Base-by-base conservation (phyloP, 2,329 filamentous ascomycete species). In the Fusarium austroafricanum region DNA sequence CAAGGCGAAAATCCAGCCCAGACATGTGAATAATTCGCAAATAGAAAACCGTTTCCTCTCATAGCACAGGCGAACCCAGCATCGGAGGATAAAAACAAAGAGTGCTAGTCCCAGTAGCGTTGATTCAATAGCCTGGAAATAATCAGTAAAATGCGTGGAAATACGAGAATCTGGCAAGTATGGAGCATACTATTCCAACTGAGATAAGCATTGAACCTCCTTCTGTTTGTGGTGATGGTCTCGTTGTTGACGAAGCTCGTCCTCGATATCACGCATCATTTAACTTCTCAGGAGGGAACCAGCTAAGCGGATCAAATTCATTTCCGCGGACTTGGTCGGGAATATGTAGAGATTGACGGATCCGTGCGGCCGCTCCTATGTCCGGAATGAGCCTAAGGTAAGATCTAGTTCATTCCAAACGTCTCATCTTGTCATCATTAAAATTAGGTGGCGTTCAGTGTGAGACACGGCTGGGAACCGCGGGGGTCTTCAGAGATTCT, bases 1-100 rank as follows among this genome's bases (percentile, higher is more conserved):
- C 15, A 53, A 6, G 0, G 51, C n/a, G 15, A 64, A 64, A 11
- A 43, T 0, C 61, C 61, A 64, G 2, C 61, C 61, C 1, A 64
- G 9, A 8, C 52, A 58, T 0, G 28, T 44, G 23, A 64, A 59
- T 29, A 33, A 51, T 7, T 64, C 61, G 1, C 52, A 35, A 1
- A 38, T 11, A 5, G 21, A 15, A 2, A 64, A 40, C 3, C 2
- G 38, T 2, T 47, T 39, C 1, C n/a, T n/a, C 12, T 64, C 45
- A 14, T 46, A 46, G 4, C 9, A 20, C 0, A 64, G 52, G 8
- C 45, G 46, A 0, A 45, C 56, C 61, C 61, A 64, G 21, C 10
- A 29, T 40, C 61, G 45, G 12, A 65, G 26, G 3, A 65, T 9
- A 12, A 65, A 7, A 5, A 33, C 26, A 3, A 37, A 14, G 9